Base-by-base conservation (phyloP, 345 rosid genomes). In the Aethionema arabicum region DNA sequence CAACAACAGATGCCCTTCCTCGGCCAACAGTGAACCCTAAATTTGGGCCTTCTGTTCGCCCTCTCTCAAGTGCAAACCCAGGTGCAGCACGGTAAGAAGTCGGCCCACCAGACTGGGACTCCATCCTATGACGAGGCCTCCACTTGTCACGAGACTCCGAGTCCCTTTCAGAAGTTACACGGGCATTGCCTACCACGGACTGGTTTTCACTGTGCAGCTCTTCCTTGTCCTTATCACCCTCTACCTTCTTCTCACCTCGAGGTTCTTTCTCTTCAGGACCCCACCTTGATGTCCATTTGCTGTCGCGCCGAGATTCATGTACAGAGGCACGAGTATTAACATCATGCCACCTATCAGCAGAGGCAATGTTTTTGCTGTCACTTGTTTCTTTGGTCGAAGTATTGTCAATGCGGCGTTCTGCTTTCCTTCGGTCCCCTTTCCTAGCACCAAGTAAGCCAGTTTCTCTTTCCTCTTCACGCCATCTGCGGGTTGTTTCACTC, bases 211-310 rank as follows among this genome's bases (percentile, higher is more conserved):
- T 70, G 46, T 78, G 88, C 67, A 52, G 41, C 63, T 80, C 95
- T 56, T 87, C 95, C 72, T 84, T 82, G 61, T 81, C 84, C 62
- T 83, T 82, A 62, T 76, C 87, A 38, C 29, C 69, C 51, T 86
- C 91, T 57, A 79, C 60, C 77, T 66, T 85, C 76, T 83, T 90
- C 68, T 85, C 96, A 45, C 12, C 55, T 32, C 83, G 87, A 32
- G 82, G 62, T 44, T 87, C 96, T 68, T 81, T 93, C 54, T 85
- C 99, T 72, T 90, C 97, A 65, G 97, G 96, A 70, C 99, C 97
- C 99, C 97, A 93, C 52, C 97, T 82, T n/a, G 96, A 85, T 15
- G 96, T 81, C 99, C 97, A 93, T 66, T 93, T 93, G 77, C 73
- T 80, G 68, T 93, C 97, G 39, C 99, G 81, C 7, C 95, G 81